These are phyloP conservation scores for Euclidium syriacum DNA, from an alignment of 345 rosid genomes.

Conservation along the genomic window DNA sequence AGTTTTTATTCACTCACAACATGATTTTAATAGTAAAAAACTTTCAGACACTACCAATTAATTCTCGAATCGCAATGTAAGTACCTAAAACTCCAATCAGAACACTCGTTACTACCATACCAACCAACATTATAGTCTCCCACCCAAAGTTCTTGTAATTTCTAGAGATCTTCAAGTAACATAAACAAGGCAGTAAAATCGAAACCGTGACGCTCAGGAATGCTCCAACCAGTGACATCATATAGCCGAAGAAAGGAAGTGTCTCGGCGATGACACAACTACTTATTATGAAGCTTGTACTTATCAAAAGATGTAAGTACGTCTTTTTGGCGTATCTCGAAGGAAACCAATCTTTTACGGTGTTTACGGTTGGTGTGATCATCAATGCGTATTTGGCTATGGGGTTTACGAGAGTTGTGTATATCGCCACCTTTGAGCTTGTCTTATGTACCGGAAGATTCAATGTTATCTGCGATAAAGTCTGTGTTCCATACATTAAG, in stretches of 20 bases:
- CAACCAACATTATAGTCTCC: slow-evolving; percentile 21
- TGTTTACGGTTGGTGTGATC: slow-evolving; percentile 32
- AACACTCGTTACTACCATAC: slow-evolving; percentile 20
- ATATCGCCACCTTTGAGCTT: slow-evolving; percentile 47
- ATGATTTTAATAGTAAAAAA: background rate
- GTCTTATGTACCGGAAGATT: slow-evolving; percentile 31
- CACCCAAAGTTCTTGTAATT: slow-evolving; percentile 5
- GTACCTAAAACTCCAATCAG: slow-evolving; percentile 22
- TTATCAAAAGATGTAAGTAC: slow-evolving; percentile 24
- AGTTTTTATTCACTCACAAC: too few species aligned
- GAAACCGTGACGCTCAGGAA: slow-evolving; percentile 32
- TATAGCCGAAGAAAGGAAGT: slow-evolving; percentile 36
- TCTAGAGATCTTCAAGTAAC: slow-evolving; percentile 39
- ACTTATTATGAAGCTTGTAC: slow-evolving; percentile 27
- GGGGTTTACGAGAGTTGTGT: slow-evolving; percentile 33
- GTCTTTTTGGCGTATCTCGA: slow-evolving; percentile 20
- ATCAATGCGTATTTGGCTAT: slow-evolving; percentile 42
- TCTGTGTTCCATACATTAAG: slow-evolving; percentile 35
- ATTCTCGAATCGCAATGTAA: slow-evolving; percentile 23
- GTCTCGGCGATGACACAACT: slow-evolving; percentile 30
- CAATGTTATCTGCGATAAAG: slow-evolving; percentile 37
- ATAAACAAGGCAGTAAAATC: slow-evolving; percentile 33
- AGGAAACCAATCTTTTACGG: slow-evolving; percentile 31
- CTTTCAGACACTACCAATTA: slow-evolving; percentile 16
- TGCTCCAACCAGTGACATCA: slow-evolving; percentile 37